These are phyloP conservation scores for Zea luxurians DNA, from an alignment of 176 grass and related monocot genomes.

Conservation along the genomic window DNA sequence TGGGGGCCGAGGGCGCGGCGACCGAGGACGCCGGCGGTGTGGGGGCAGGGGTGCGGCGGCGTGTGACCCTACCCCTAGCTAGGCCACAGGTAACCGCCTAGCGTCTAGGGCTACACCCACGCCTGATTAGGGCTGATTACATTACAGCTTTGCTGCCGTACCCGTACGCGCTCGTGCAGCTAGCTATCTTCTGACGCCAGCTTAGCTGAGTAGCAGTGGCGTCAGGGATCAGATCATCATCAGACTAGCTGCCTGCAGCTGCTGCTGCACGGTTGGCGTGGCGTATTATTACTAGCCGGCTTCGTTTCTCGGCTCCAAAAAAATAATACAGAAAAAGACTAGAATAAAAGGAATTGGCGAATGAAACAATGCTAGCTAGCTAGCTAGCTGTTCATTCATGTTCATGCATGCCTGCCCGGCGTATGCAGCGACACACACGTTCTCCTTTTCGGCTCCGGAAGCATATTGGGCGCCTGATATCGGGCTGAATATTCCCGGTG, in stretches of 20 bases:
- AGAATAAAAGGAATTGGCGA: neutral
- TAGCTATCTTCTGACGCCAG: constrained; percentile 20
- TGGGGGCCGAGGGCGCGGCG: no score
- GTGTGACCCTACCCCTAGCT: neutral
- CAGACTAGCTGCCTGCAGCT: no score
- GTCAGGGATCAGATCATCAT: constrained; percentile 31
- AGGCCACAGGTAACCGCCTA: no score
- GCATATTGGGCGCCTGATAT: constrained; percentile 8
- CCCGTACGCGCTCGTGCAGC: neutral
- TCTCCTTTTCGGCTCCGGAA: neutral
- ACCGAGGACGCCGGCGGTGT: no score
- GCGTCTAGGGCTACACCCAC: no score
- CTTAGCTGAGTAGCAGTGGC: constrained; percentile 22
- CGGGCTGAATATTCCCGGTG: constrained; percentile 48
- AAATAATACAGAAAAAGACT: neutral
- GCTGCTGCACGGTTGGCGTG: constrained; percentile 12
- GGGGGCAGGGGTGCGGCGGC: no score
- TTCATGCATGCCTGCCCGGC: neutral
- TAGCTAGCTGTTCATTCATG: neutral
- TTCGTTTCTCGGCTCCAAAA: neutral
- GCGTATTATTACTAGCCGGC: neutral
- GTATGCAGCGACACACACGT: neutral
- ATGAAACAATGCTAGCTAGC: neutral
- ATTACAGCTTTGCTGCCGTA: neutral
- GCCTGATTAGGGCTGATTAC: constrained; percentile 35